Percentiles rank a stretch among this genome's conserved stretches.
phyloP scores from a whole-genome alignment of 352 stramenopile genomes.

The Halophytophthora polymorphica region DNA sequence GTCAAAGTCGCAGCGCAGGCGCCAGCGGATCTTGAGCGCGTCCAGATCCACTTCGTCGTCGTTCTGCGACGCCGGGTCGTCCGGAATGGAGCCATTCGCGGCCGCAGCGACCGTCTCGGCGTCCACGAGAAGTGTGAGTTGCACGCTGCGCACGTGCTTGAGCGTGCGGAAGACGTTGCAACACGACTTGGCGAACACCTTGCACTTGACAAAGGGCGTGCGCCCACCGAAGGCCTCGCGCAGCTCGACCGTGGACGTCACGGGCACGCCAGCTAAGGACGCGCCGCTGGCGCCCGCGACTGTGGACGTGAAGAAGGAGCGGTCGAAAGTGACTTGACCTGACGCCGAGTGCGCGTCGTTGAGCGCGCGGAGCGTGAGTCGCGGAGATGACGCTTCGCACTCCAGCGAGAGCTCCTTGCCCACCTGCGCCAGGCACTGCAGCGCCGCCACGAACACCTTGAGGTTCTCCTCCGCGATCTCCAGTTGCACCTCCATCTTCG shows the following conservation, averaged over 20 bases:
- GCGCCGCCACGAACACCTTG: slow-evolving; percentile 70
- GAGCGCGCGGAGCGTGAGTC: slow-evolving; percentile 65
- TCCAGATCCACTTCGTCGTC: slow-evolving; percentile 56
- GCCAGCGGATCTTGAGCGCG: slow-evolving; percentile 66
- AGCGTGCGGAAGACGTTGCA: slow-evolving; percentile 81
- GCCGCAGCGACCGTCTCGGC: slow-evolving; percentile 22
- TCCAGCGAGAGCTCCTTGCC: slow-evolving; percentile 80
- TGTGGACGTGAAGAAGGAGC: slow-evolving; percentile 58
- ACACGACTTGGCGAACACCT: slow-evolving; percentile 74
- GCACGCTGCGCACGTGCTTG: slow-evolving; percentile 76
- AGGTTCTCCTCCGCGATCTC: slow-evolving; percentile 77
- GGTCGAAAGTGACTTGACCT: slow-evolving; percentile 55
- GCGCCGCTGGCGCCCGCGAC: slow-evolving; percentile 11
- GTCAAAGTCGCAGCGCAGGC: slow-evolving; percentile 74
- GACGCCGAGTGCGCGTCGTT: slow-evolving; percentile 86
- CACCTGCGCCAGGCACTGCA: slow-evolving; percentile 76
- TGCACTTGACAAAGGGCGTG: slow-evolving; percentile 64
- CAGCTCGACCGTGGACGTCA: slow-evolving; percentile 17
- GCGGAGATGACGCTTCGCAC: slow-evolving; percentile 36
- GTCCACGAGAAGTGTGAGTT: slow-evolving; percentile 61
- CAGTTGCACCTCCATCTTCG: slow-evolving; percentile 62
- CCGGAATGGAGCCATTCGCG: slow-evolving; percentile 13
- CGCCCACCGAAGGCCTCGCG: slow-evolving; percentile 20
- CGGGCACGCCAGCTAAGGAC: slow-evolving; percentile 15
- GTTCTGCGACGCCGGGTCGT: slow-evolving; percentile 23